Conservation (phyloP, 768 basidiomycete genomes). For the Clitopilus hobsonii region DNA sequence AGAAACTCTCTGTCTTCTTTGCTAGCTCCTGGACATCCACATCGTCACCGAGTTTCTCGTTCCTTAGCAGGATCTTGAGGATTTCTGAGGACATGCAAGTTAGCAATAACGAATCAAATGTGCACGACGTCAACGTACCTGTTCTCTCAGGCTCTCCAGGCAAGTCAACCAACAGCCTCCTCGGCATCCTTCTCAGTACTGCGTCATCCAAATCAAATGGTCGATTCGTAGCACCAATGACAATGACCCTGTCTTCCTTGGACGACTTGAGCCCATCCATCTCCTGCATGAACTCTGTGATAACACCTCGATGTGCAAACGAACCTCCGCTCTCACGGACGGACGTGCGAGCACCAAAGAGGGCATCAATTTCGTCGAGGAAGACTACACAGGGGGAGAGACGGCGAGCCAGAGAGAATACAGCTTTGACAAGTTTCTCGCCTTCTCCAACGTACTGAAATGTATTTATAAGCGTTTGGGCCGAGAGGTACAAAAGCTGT, state of each 20-base stretch:
- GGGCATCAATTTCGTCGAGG: constrained; percentile 90
- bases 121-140: constrained; percentile 42
- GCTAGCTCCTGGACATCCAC: constrained; percentile 59
- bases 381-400: constrained; percentile 92
- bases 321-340: constrained; percentile 73
- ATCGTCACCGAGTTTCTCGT: constrained; percentile 66
- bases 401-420: constrained; percentile 82
- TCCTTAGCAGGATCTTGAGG: constrained; percentile 79
- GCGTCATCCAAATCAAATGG: constrained; percentile 92
- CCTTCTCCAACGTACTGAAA: constrained; percentile 82
- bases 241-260: constrained; percentile 75
- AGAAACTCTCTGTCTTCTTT: constrained; percentile 78
- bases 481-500: background rate
- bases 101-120: constrained; percentile 3
- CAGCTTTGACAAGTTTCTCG: constrained; percentile 84
- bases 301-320: constrained; percentile 81
- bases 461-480: background rate
- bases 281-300: constrained; percentile 93
- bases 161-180: constrained; percentile 83
- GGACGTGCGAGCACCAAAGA: constrained; percentile 83
- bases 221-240: constrained; percentile 92
- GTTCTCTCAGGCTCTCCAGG: constrained; percentile 82
- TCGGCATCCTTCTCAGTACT: constrained; percentile 81
- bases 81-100: constrained; percentile 52
- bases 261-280: constrained; percentile 91